Evolutionary conservation across 1,284 basidiomycete genomes (phyloP).

Genomic region (Irpex sp.): DNA sequence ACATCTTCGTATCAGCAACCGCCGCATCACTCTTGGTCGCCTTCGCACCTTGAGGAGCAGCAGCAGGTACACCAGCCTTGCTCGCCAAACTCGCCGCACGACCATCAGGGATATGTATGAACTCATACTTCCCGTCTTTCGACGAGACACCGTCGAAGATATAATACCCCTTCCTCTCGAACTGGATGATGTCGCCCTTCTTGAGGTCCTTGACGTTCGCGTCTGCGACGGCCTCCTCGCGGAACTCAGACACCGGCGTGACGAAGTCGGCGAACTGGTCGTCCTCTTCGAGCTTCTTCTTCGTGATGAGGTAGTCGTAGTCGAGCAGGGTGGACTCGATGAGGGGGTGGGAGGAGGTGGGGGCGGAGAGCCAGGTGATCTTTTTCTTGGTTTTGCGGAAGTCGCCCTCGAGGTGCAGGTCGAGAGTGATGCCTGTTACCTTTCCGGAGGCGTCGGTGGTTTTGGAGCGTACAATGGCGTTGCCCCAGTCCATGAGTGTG

Average conservation of each 20-base stretch:
- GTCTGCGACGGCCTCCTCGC: conserved; percentile 73
- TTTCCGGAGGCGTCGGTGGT: conserved; percentile 54
- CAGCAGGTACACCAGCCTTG: conserved; percentile 42
- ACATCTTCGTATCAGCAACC: conserved; percentile 54
- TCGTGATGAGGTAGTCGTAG: conserved; percentile 98
- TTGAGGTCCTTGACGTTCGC: conserved; percentile 71
- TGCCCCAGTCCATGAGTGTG: conserved; percentile 99
- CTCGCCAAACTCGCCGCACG: conserved; percentile 76
- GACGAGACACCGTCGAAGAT: conserved; percentile 70
- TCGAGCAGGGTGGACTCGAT: conserved; percentile 77
- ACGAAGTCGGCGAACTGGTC: conserved; percentile 88
- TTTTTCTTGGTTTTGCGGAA: conserved; percentile 99
- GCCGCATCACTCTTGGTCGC: conserved; percentile 20
- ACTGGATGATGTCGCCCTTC: conserved; percentile 90
- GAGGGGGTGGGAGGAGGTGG: conserved; percentile 52
- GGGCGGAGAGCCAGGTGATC: conserved; percentile 85
- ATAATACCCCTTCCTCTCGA: conserved; percentile 97
- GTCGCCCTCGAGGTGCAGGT: conserved; percentile 91
- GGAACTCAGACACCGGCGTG: conserved; percentile 89
- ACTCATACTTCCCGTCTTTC: conserved; percentile 52
- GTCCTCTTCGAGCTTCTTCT: conserved; percentile 97
- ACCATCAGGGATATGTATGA: conserved; percentile 87
- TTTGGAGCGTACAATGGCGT: conserved; percentile 83
- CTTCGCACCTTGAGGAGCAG: conserved; percentile 12
- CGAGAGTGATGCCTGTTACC: conserved; percentile 70